Evolutionary conservation across 805 yeast species (phyloP).

Genomic region (Schwanniomyces polymorphus): DNA sequence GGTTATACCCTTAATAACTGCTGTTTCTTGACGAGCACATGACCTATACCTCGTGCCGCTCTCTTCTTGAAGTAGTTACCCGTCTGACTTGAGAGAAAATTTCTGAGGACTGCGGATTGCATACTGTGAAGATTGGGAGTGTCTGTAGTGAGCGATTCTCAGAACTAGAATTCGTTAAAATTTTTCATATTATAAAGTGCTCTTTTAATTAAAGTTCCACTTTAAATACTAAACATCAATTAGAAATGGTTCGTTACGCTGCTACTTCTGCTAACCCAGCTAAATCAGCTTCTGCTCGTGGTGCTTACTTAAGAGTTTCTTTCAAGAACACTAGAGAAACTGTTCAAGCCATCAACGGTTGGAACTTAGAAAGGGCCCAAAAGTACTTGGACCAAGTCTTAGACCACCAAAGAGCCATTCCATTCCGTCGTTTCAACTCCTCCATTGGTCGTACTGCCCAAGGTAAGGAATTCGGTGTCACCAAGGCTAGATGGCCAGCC

Average conservation of each 20-base stretch:
- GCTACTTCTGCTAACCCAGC: constrained; percentile 99
- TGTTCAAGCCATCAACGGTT: constrained; percentile 97
- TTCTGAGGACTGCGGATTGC: neutral
- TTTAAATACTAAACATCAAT: constrained; percentile 6
- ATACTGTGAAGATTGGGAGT: neutral
- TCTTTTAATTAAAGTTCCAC: neutral
- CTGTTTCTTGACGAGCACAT: neutral
- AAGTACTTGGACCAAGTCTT: constrained; percentile 92
- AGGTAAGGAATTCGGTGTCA: constrained; percentile 99
- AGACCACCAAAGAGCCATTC: constrained; percentile 99
- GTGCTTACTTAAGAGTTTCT: constrained; percentile 98
- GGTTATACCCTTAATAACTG: neutral
- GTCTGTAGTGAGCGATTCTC: neutral
- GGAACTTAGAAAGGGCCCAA: constrained; percentile 96
- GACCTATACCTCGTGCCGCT: neutral
- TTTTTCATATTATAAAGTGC: constrained; percentile 1
- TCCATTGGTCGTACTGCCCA: constrained; percentile 99
- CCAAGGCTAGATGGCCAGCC: constrained; percentile 99
- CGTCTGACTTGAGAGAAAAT: neutral
- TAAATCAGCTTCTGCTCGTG: constrained; percentile 98
- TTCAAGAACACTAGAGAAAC: constrained; percentile 99
- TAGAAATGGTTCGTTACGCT: constrained; percentile 97
- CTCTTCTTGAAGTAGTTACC: neutral
- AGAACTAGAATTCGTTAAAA: constrained; percentile 1
- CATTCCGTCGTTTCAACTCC: constrained; percentile 96